Evolutionary conservation across 108 stramenopile species (phyloP).

Genomic region (Cylindrotheca fusiformis): DNA sequence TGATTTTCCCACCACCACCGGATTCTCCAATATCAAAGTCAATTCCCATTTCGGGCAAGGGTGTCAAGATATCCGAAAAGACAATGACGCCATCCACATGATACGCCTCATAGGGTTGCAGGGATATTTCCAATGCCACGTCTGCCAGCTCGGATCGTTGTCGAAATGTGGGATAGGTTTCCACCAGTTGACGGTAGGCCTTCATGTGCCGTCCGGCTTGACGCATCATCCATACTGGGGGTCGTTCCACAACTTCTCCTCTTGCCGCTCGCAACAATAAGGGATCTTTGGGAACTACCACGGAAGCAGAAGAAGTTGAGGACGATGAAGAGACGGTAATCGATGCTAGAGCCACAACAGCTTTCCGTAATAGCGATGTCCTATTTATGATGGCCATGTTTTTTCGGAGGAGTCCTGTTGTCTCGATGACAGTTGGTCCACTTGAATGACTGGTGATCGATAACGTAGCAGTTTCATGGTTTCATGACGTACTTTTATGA

Average conservation of each 20-base stretch:
- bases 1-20: slow-evolving; percentile 34
- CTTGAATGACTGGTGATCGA: too few relatives aligned
- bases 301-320: background rate
- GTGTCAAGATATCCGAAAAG: slow-evolving; percentile 92
- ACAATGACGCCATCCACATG: slow-evolving; percentile 89
- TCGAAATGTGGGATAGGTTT: slow-evolving; percentile 84
- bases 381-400: too few relatives aligned
- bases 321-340: background rate
- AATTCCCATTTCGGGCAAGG: slow-evolving; percentile 89
- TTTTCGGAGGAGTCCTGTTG: too few relatives aligned
- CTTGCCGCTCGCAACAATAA: slow-evolving; percentile 85
- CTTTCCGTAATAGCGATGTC: too few relatives aligned
- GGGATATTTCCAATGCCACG: slow-evolving; percentile 84
- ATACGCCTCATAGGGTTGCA: slow-evolving; percentile 86
- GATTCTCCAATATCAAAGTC: slow-evolving; percentile 80
- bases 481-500: too few relatives aligned
- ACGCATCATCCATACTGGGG: slow-evolving; percentile 96
- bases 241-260: slow-evolving; percentile 80
- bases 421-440: too few relatives aligned
- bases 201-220: slow-evolving; percentile 94
- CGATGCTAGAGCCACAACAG: too few relatives aligned
- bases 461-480: too few relatives aligned
- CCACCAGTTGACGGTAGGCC: slow-evolving; percentile 85
- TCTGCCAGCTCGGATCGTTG: slow-evolving; percentile 87
- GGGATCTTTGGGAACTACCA: slow-evolving; percentile 2